Evolutionary conservation across 78 protist species (phyloP), one percentile per base, ranked within the genome.

Genomic region (Parvularia atlantis): DNA sequence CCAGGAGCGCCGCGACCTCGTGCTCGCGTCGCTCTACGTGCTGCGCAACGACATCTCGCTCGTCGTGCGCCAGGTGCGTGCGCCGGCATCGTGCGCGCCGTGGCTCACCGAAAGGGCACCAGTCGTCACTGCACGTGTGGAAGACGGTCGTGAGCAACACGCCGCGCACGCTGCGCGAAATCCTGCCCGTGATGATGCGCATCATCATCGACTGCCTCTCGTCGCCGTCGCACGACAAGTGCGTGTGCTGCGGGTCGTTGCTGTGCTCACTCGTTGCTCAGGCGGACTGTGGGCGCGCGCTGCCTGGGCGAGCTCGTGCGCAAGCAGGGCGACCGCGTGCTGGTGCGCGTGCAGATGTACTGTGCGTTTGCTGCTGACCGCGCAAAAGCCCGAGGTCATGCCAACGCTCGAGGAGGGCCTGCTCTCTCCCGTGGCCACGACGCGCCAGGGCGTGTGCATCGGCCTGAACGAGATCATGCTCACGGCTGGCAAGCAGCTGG

Each of bases 221-320:
- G 13, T 10, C 75, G n/a, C n/a, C n/a, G n/a, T n/a, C n/a, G n/a
- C n/a, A n/a, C n/a, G n/a, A n/a, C n/a, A n/a, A n/a, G n/a, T n/a
- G n/a, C n/a, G n/a, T n/a, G n/a, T n/a, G n/a, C n/a, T n/a, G n/a
- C n/a, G n/a, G n/a, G 76, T 56, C 69, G 30, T 71, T 33, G 76
- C 66, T 58, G 3, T 11, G 26, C 69, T 1, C 30, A 53, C 61
- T 24, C 24, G 13, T 64, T 35, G 7, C 20, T 35, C 28, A 30
- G 10, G 46, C 64, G 60, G 30, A 10, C 0, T 4, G 66, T 85
- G 10, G 91, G 92, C 22, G 91, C 86, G 9, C 66, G 64, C 37
- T 71, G 93, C 28, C 70, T 92, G 30, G 93, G 94, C n/a, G 97
- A 92, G 41, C 60, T 92, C 10, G 97, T 90, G 0, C 20, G 44